Evolutionary conservation across 305 asterid species (phyloP).

Genomic region (Vinca major): DNA sequence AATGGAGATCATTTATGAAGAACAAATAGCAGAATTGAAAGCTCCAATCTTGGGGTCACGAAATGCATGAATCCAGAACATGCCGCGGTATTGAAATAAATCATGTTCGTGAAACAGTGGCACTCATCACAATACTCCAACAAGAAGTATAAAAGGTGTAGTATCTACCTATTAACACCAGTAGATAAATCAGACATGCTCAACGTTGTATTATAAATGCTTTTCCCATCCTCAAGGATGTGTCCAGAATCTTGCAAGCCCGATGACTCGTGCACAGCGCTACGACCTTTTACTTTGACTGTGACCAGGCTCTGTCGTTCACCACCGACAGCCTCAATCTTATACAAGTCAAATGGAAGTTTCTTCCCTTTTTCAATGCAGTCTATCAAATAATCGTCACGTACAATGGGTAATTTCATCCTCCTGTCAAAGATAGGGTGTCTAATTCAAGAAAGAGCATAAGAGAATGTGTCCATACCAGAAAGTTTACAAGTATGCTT

Average conservation of each 20-base stretch:
- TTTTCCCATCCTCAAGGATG: slow-evolving; percentile 76
- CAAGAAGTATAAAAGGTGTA: not conserved
- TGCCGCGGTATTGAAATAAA: not conserved
- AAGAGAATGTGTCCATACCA: slow-evolving; percentile 5
- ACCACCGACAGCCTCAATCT: slow-evolving; percentile 36
- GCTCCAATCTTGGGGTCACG: not conserved
- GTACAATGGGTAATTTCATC: slow-evolving; percentile 74
- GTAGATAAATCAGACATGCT: slow-evolving; percentile 86
- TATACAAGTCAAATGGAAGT: slow-evolving; percentile 69
- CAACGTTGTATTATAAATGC: slow-evolving; percentile 81
- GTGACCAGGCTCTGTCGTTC: slow-evolving; percentile 54
- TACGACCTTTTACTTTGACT: slow-evolving; percentile 88
- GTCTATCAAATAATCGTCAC: slow-evolving; percentile 76
- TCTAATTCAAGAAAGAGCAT: slow-evolving; percentile 15
- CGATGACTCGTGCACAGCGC: slow-evolving; percentile 89
- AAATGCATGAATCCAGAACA: slow-evolving; percentile 1
- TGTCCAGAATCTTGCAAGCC: slow-evolving; percentile 92
- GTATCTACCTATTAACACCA: slow-evolving; percentile 75
- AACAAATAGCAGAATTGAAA: not conserved
- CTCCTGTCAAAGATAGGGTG: slow-evolving; percentile 44
- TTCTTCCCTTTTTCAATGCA: slow-evolving; percentile 62
- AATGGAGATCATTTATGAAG: not conserved
- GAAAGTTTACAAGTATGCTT: slow-evolving; percentile 18
- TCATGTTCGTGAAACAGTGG: not conserved
- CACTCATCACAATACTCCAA: not conserved